A percentile compares a stretch with the other conserved stretches of the same genome.
These are phyloP conservation scores for Massarina eburnea DNA, from an alignment of 2,329 filamentous ascomycete species.

Conservation along the genomic window DNA sequence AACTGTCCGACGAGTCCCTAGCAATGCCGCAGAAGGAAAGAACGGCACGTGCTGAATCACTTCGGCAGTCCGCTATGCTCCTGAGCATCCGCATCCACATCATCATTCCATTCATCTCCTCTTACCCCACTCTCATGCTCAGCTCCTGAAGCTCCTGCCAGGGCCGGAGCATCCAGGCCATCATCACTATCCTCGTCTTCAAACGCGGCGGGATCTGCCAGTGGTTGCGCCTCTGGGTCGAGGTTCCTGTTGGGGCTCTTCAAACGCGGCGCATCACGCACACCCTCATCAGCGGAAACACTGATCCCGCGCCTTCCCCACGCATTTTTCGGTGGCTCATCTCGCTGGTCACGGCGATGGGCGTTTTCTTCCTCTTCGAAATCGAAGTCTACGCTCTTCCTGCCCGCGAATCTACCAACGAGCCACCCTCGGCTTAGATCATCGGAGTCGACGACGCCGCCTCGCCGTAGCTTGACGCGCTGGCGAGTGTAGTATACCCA, in stretches of 20 bases:
- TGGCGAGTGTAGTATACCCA: conserved; percentile 97
- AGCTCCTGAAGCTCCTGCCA: conserved; percentile 12
- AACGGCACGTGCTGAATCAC: background rate
- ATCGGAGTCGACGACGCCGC: conserved; percentile 86
- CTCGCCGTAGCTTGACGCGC: conserved; percentile 86
- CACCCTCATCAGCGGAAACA: conserved; percentile 60
- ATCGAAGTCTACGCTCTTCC: conserved; percentile 51
- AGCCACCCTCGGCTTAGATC: conserved; percentile 86
- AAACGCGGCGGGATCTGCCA: conserved; percentile 51
- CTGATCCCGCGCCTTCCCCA: conserved; percentile 63
- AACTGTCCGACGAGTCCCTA: background rate
- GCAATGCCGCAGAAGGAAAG: background rate
- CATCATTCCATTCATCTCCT: conserved; percentile 45
- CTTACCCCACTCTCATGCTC: conserved; percentile 35
- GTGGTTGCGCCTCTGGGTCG: conserved; percentile 39
- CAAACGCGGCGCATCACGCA: conserved; percentile 37
- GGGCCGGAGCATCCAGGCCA: conserved; percentile 39
- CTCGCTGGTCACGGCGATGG: conserved; percentile 43
- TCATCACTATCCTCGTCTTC: conserved; percentile 50
- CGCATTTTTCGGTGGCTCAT: conserved; percentile 42
- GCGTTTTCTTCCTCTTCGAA: conserved; percentile 64
- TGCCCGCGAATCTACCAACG: conserved; percentile 74
- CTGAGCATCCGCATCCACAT: conserved; percentile 37
- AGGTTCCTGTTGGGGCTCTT: conserved; percentile 17
- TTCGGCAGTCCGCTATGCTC: conserved; percentile 28